Evolutionary conservation across 2,329 filamentous ascomycete species (phyloP), one percentile per base, ranked within the genome.

Genomic region (Colletotrichum tropicale): DNA sequence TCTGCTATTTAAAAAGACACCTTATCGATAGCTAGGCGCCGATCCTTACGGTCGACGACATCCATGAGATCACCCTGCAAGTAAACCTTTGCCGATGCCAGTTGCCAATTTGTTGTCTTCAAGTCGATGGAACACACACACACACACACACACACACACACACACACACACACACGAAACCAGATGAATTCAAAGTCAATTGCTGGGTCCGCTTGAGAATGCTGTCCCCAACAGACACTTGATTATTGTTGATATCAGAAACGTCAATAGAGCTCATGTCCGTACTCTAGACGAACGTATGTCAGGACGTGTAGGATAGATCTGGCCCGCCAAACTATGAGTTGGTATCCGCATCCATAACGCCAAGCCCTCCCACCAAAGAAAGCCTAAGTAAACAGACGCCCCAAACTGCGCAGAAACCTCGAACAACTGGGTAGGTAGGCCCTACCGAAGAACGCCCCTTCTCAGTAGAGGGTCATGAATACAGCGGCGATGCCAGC

Each of bases 401-500:
- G 8, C n/a, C 38, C 38, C 38, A 34, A 30, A 36, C 26, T 8
- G 21, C n/a, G 36, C 18, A 9, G 7, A n/a, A 12, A 68, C 32
- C 60, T 21, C 43, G n/a, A 52, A 21, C 6, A 52, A 52, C n/a
- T 52, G n/a, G 43, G 43, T 52, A 52, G 43, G 43, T 21, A 52
- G n/a, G 43, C 60, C 32, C n/a, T 34, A 16, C 26, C 30, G 34
- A 52, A 15, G 65, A 81, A 77, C 16, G 30, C 7, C 28, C 32
- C 32, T 38, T 15, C 34, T 66, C 62, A 89, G 77, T 88, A 89
- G 32, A 92, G 83, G 69, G 88, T 90, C 69, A 87, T 80, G 80
- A 93, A 93, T 12, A 93, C 88, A 26, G 91, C 91, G 62, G 94
- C 92, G 80, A 99, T 93, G 64, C 92, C 91, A 55, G 89, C 89